Evolutionary conservation across 2,329 filamentous ascomycete species (phyloP), one percentile per base, ranked within the genome.

Genomic region (Colletotrichum sidae): DNA sequence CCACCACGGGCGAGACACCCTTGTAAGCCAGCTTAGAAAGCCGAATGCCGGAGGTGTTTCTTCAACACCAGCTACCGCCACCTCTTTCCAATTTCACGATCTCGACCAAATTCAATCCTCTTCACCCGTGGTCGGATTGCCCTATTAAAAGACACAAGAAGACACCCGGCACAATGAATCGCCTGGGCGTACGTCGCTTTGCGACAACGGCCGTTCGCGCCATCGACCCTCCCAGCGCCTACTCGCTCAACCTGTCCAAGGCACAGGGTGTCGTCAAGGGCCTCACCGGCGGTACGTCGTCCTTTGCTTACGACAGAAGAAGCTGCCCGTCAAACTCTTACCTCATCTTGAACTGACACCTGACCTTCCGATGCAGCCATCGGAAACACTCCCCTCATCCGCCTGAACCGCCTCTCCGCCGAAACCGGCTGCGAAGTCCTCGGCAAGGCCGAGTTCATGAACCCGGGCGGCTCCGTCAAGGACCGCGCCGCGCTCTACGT

Each of bases 381-480:
- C 81, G 96, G 96, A 69, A 98, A 98, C 80, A 99, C 96, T 0
- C 95, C 96, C 1, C 87, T 99, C 58, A 97, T 99, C 78, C 90
- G 92, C 53, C 85, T 99, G 55, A 95, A 97, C 79, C 88, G 85
- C 67, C 89, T 98, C 71, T 98, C 95, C 45, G 89, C 93, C 66
- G 87, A 96, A 75, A 98, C 96, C 0, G 94, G 94, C 70, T 98
- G 96, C 85, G 92, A 97, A 72, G 84, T 99, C 64, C 89, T 98
- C 45, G 96, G 95, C 74, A 99, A 99, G 80, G 94, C 96, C 72
- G 96, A 99, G 78, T 99, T 99, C 82, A 96, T 97, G 85, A 99
- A 99, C 84, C 96, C 96, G 2, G 96, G 96, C 71, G 96, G 96
- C 65, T 94, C 91, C 59, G 91, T 99, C 77, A 99, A 99, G 82